phyloP scores from a whole-genome alignment of 768 basidiomycete species.

The Mycena maculata region DNA sequence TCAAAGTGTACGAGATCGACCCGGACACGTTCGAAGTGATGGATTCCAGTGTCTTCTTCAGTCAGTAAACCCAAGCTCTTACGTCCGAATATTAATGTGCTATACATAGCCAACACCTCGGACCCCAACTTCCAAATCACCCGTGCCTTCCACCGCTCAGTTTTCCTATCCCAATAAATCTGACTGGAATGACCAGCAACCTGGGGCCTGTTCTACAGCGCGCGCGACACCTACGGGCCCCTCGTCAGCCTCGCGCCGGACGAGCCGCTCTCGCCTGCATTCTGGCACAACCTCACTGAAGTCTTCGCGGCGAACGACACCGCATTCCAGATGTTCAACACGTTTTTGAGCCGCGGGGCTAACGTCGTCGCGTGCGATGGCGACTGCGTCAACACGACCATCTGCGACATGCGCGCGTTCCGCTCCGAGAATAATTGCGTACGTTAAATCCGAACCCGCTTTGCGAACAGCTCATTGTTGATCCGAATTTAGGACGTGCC shows the following conservation, averaged over 20 bases:
- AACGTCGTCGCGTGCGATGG: slow-evolving; percentile 38
- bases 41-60: slow-evolving; percentile 47
- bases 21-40: slow-evolving; percentile 56
- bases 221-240: slow-evolving; percentile 48
- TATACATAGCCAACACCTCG: slow-evolving; percentile 39
- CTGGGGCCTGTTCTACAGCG: slow-evolving; percentile 35
- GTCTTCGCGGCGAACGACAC: slow-evolving; percentile 45
- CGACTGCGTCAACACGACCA: slow-evolving; percentile 42
- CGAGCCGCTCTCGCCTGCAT: slow-evolving; percentile 49
- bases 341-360: slow-evolving; percentile 41
- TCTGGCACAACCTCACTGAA: slow-evolving; percentile 56
- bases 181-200: slow-evolving; percentile 2
- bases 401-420: slow-evolving; percentile 48
- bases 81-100: background rate
- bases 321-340: slow-evolving; percentile 47
- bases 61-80: slow-evolving; percentile 33
- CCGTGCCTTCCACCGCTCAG: background rate
- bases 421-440: slow-evolving; percentile 44
- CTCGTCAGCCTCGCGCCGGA: slow-evolving; percentile 39
- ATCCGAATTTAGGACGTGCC: slow-evolving; percentile 10
- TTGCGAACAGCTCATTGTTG: background rate
- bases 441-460: background rate
- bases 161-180: background rate
- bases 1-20: slow-evolving; percentile 55
- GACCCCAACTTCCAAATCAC: slow-evolving; percentile 41